Conservation (phyloP, 805 yeast species). For the Candida loeiensis region DNA sequence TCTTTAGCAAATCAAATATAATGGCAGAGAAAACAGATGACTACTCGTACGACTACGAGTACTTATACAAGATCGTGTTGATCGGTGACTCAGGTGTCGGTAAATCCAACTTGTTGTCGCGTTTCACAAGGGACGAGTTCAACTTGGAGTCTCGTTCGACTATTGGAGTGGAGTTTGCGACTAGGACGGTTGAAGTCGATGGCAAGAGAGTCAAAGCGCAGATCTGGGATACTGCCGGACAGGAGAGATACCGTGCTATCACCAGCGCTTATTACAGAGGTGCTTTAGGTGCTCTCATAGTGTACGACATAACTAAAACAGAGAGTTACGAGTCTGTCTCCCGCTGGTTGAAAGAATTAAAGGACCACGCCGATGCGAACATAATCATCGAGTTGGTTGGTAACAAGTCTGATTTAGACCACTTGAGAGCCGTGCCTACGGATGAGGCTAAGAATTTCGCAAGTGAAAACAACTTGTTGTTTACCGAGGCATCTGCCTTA, state of each 20-base stretch:
- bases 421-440: constrained; percentile 93
- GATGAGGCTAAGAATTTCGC: constrained; percentile 97
- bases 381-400: constrained; percentile 93
- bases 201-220: constrained; percentile 84
- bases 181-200: constrained; percentile 85
- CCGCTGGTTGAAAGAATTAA: constrained; percentile 87
- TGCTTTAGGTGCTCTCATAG: constrained; percentile 95
- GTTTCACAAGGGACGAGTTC: constrained; percentile 95
- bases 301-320: constrained; percentile 90
- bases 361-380: constrained; percentile 90
- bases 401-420: constrained; percentile 86
- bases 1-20: neutral
- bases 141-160: constrained; percentile 92
- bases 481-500: constrained; percentile 94
- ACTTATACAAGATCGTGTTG: constrained; percentile 88
- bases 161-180: constrained; percentile 97
- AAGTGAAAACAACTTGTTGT: constrained; percentile 83
- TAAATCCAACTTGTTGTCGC: constrained; percentile 85
- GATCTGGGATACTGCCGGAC: constrained; percentile 99
- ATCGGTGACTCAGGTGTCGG: constrained; percentile 98
- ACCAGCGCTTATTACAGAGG: constrained; percentile 97
- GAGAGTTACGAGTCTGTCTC: constrained; percentile 81
- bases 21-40: constrained; percentile 44
- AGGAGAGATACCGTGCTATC: constrained; percentile 96
- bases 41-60: constrained; percentile 73